These are phyloP conservation scores for Sclerotinia trifoliorum DNA, from an alignment of 2,329 filamentous ascomycete species.

Conservation along the genomic window DNA sequence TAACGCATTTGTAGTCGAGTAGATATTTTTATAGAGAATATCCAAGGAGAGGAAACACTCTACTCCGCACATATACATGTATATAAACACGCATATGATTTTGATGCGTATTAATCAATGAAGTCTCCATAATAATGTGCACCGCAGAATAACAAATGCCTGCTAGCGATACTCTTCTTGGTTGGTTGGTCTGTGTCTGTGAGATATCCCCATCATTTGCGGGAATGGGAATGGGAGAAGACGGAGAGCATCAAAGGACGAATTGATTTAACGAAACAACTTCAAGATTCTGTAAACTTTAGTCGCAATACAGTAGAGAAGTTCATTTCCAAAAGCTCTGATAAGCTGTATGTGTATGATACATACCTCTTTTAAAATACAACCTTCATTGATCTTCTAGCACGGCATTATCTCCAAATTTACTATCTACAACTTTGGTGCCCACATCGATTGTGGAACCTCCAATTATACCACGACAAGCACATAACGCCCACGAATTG, in stretches of 20 bases:
- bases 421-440: neutral
- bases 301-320: neutral
- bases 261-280: constrained; percentile 11
- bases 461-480: constrained; percentile 11
- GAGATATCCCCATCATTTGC: neutral
- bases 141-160: neutral
- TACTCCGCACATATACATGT: neutral
- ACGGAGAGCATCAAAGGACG: neutral
- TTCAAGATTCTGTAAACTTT: neutral
- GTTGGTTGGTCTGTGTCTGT: neutral
- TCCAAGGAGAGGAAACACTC: neutral
- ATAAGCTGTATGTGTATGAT: neutral
- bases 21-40: neutral
- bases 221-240: neutral
- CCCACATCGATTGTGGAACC: constrained; percentile 10
- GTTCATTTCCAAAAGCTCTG: neutral
- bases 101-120: neutral
- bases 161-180: neutral
- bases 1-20: neutral
- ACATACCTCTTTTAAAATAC: neutral
- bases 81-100: neutral
- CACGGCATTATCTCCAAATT: neutral
- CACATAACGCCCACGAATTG: neutral
- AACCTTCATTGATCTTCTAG: neutral
- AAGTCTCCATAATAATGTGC: neutral